Percentiles rank a stretch among this genome's conserved stretches.
Evolutionary conservation across 2,329 filamentous ascomycete genomes (phyloP).

Genomic region (Pseudogymnoascus sp.): DNA sequence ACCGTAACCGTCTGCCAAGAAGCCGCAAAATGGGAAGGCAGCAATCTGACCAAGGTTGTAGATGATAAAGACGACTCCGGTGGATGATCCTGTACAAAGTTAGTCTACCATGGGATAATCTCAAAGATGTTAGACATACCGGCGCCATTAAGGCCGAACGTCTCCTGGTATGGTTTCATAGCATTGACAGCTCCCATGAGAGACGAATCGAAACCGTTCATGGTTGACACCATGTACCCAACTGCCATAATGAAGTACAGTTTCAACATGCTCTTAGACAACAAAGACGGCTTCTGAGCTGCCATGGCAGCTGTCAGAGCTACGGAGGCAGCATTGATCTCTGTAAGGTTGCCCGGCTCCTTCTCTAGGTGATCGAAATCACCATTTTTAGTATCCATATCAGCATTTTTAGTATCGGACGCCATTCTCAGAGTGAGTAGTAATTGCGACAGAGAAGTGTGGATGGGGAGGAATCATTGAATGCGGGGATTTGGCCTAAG

Average conservation of each 20-base stretch:
- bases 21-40: conserved; percentile 43
- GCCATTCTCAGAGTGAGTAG: not conserved
- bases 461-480: not conserved
- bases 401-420: not conserved
- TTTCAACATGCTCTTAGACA: conserved; percentile 29
- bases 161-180: conserved; percentile 42
- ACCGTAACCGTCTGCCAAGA: conserved; percentile 45
- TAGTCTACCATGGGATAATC: not conserved
- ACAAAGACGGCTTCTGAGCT: conserved; percentile 30
- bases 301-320: conserved; percentile 30
- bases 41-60: conserved; percentile 44
- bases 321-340: conserved; percentile 32
- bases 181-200: conserved; percentile 32
- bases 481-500: not conserved
- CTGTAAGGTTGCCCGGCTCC: conserved; percentile 15
- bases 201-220: conserved; percentile 42
- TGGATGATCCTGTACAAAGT: conserved; percentile 29
- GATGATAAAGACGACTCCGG: conserved; percentile 41
- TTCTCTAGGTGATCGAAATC: conserved; percentile 15
- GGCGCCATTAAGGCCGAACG: conserved; percentile 39
- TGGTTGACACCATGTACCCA: conserved; percentile 39
- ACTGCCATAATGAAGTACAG: conserved; percentile 34
- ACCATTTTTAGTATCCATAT: not conserved
- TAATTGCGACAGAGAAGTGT: not conserved
- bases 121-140: conserved; percentile 23